Evolutionary conservation across 2,329 filamentous ascomycete species (phyloP), one percentile per base, ranked within the genome.

Genomic region (Cercospora berteroae): DNA sequence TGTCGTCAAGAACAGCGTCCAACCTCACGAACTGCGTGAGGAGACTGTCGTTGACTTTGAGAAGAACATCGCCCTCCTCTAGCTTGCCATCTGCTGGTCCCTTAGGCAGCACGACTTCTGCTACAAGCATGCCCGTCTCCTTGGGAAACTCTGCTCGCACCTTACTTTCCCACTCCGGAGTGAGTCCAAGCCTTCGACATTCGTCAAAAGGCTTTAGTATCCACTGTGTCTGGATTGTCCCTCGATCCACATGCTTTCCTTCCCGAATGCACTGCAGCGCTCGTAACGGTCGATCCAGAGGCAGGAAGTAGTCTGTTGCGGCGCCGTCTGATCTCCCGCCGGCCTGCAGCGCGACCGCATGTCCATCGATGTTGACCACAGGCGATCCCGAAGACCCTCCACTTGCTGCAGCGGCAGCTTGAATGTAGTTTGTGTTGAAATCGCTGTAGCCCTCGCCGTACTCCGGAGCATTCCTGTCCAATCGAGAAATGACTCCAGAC

Each of bases 361-460:
- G 90, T 10, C 95, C 95, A 79, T 97, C 92, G 68, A 97, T 91
- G 80, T 97, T 96, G 69, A 99, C 94, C 0, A 99, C 95, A 0
- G 95, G 95, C 88, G 92, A 96, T 70, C 95, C 95, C n/a, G 95
- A 99, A 82, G 93, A 97, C 72, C 95, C 95, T 72, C 95, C 95
- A 79, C 94, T 98, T 2, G 95, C 96, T 4, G 95, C 94, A 3
- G 95, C 96, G 13, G 96, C 96, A 71, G 96, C 95, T 82, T 99
- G 95, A 75, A 98, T 98, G 83, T 99, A 99, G 79, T 96, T 90
- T 58, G 88, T 90, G 77, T 90, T 99, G 87, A 99, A 99, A 78
- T 99, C 95, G 79, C 94, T 95, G 80, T 99, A 99, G 29, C 95
- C 95, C 71, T 98, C 95, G 65, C 94, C 94, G 74, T 99, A 98